Base-by-base conservation (phyloP, 352 stramenopile species). In the Globisporangium iwayamae region DNA sequence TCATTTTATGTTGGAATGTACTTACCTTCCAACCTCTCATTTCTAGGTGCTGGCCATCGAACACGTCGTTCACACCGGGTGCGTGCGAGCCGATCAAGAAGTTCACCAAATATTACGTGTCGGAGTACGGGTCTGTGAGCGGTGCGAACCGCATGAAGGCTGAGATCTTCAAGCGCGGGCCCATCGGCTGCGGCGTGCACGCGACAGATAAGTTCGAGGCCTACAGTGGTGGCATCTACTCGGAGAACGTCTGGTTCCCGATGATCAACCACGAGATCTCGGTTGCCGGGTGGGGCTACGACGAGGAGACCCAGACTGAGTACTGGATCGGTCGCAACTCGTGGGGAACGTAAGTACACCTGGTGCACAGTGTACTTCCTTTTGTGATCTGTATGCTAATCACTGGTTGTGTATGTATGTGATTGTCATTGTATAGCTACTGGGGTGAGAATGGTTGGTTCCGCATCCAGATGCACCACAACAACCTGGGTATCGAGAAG, bases 371-470 rank as follows among this genome's bases (percentile, higher is more conserved):
- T 34, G 20, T n/a, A 41, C 28, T 36, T 5, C 1, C 9, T 11
- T 38, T 16, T 28, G 18, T 34, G 5, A 5, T 38, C 8, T 55
- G 10, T 41, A 45, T 45, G 4, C 16, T 13, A 45, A 45, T 45
- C 5, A 28, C 25, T 28, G 25, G 25, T 28, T 28, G 25, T 28
- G 25, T 28, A 28, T 28, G 25, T 28, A 28, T 28, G 25, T 28
- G 25, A 28, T 28, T 28, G 25, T 28, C 25, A 28, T 28, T 55
- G 25, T 53, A 43, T 48, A 69, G 52, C 20, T 94, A 97, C 73
- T 98, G 91, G 91, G 92, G 92, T 32, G 88, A 97, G 71, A 87
- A 97, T 45, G 91, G 92, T 48, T 98, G 90, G 87, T 97, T 97
- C 78, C 81, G 85, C 58, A 96, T 98, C 55, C 65, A 87, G 59